These are phyloP conservation scores for Auxenochlorella pyrenoidosa DNA, from an alignment of 139 green algal species.

Conservation along the genomic window DNA sequence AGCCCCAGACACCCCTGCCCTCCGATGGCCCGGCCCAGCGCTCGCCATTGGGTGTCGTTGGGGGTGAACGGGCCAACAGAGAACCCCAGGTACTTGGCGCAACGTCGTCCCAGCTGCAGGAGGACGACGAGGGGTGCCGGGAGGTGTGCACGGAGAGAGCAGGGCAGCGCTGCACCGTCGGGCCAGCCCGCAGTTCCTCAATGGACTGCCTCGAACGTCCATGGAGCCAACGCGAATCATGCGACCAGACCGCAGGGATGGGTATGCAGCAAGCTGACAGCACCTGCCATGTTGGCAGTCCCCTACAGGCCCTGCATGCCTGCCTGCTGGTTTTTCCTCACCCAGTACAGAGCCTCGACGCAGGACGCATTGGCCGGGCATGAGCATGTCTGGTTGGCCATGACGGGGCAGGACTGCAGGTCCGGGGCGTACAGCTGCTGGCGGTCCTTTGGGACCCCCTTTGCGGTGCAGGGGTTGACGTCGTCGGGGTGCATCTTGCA, in stretches of 20 bases:
- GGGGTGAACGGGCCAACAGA: not conserved
- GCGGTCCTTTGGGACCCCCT: not conserved
- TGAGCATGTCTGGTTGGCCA: not conserved
- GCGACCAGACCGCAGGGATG: no score
- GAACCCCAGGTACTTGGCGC: not conserved
- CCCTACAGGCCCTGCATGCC: not conserved
- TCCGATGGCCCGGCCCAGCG: no score
- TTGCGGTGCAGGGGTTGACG: not conserved
- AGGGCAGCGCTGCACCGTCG: no score
- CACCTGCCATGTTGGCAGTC: not conserved
- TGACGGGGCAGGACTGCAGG: not conserved
- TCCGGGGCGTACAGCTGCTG: not conserved
- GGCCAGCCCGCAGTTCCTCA: no score
- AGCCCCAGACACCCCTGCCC: no score
- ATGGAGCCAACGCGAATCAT: no score
- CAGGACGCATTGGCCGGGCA: not conserved
- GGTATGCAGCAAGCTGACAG: no score
- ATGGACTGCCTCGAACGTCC: no score
- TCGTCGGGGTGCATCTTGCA: no score
- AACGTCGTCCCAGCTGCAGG: not conserved
- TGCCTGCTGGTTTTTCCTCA: not conserved
- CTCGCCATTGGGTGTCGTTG: not conserved
- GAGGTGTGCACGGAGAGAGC: no score
- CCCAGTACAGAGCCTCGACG: not conserved
- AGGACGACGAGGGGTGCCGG: no score